Base-by-base conservation (phyloP, 805 yeast species). In the Pichia cephalocereana region DNA sequence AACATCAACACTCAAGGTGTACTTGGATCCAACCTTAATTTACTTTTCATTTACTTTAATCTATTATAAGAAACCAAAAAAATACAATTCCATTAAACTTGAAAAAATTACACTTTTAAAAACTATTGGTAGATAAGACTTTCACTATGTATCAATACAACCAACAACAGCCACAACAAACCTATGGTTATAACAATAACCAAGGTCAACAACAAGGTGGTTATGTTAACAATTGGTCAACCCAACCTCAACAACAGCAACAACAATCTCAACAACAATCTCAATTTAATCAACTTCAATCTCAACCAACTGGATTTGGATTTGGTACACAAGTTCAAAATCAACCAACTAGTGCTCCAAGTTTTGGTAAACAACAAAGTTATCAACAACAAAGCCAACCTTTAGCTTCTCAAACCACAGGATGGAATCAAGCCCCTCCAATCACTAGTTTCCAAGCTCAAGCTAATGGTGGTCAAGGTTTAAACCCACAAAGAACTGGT, bases 291-390 rank as follows among this genome's bases (percentile, higher is more conserved):
- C 9, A 19, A 19, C 37, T 7, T 68, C 60, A 57, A 49, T 38
- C 69, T 15, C 76, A 71, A 52, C 68, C 66, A n/a, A 69, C 74
- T 2, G 76, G 75, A 1, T 70, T 62, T 57, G 64, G 59, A 2
- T 57, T 55, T 48, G 51, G 49, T 17, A 17, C 60, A 27, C 47
- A 41, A 34, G 28, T 42, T 34, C 52, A 46, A 39, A 38, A 49
- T 2, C 57, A 53, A 45, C 49, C 46, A 27, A 58, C 54, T 36
- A 58, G 64, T 32, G 66, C 71, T 37, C 46, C 36, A 15, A 15
- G 17, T 31, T 34, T 41, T 9, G 17, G 17, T 34, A 49, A 40
- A 38, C 54, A 49, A 42, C 45, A 34, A 30, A 50, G 34, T 32
- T 50, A 23, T n/a, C 49, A 40, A 31, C 45, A 38, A 34, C 47